Evolutionary conservation across 192 early-diverging fungal genomes (phyloP).

Genomic region (Dispira simplex): DNA sequence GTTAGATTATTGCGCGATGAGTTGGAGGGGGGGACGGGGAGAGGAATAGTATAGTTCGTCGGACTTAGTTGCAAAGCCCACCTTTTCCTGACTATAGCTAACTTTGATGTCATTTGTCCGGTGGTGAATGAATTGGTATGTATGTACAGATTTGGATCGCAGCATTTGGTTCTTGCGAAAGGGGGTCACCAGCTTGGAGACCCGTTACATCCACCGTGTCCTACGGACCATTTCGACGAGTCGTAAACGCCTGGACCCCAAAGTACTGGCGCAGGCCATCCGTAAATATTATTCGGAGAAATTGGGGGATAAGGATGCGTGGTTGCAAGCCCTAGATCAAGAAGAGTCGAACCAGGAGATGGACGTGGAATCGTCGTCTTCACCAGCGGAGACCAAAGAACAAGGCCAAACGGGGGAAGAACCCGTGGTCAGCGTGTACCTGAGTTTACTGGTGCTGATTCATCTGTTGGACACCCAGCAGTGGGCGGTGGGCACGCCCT

Average conservation of each 20-base stretch:
- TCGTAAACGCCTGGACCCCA: conserved; percentile 57
- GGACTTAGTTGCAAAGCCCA: neutral
- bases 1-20: neutral
- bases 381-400: too few species aligned
- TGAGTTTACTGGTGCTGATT: conserved; percentile 67
- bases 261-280: conserved; percentile 43
- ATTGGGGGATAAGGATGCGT: conserved; percentile 14
- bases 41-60: neutral
- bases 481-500: conserved; percentile 45
- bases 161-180: conserved; percentile 71
- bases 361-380: conserved; percentile 30
- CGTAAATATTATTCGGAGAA: conserved; percentile 25
- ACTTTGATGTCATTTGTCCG: neutral
- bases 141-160: conserved; percentile 65
- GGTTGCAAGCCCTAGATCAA: conserved; percentile 17
- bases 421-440: conserved; percentile 77
- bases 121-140: too few species aligned
- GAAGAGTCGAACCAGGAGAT: conserved; percentile 14
- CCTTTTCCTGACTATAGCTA: neutral
- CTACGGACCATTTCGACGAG: conserved; percentile 65
- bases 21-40: neutral
- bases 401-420: neutral
- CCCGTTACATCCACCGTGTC: conserved; percentile 78
- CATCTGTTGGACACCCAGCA: conserved; percentile 67
- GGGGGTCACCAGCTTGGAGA: conserved; percentile 68